Evolutionary conservation across 2,329 filamentous ascomycete species (phyloP), one percentile per base, ranked within the genome.

Genomic region (Tolypocladium nubicola): DNA sequence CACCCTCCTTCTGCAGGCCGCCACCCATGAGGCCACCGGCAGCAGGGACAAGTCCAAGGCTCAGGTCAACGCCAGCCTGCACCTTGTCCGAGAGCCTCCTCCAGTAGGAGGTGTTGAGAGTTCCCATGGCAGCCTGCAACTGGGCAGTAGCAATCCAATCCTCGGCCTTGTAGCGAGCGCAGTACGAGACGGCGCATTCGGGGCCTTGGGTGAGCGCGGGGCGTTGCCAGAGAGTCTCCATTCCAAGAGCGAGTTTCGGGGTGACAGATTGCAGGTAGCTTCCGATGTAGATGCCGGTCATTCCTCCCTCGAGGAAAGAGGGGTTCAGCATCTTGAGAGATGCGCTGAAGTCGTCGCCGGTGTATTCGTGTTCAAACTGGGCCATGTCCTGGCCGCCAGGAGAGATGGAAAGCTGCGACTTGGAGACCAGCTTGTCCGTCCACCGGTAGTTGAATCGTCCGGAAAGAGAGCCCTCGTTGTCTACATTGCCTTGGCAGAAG

Each of bases 221-320:
- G 69, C 92, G 89, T 77, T 96, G 93, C 90, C 90, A 97, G 66
- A 99, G 87, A 57, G 88, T 88, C 76, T 99, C 94, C 60, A 97
- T 80, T 65, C 94, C 94, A 56, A 99, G 79, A 53, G 93, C 84
- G 61, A 99, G 82, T 67, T 83, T 87, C 60, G 90, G 88, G 45
- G 94, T 99, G 61, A 99, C 77, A 54, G 91, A 89, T 75, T 99
- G 94, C 59, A 99, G 82, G 76, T 97, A 97, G 78, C 89, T 94
- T 66, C 90, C 92, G 68, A 99, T 92, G 72, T 90, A 90, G 75
- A 97, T 96, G 66, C 94, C 94, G 33, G 93, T 99, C 55, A 97
- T 75, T 57, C 91, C 90, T 59, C 94, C 93, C 71, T 97, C 92
- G 56, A 99, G 83, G 64, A 87, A 79, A 7, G 91, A 97, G n/a